These are phyloP conservation scores for Aotearoamyces nothofagi DNA, from an alignment of 2,329 filamentous ascomycete species.

Conservation along the genomic window DNA sequence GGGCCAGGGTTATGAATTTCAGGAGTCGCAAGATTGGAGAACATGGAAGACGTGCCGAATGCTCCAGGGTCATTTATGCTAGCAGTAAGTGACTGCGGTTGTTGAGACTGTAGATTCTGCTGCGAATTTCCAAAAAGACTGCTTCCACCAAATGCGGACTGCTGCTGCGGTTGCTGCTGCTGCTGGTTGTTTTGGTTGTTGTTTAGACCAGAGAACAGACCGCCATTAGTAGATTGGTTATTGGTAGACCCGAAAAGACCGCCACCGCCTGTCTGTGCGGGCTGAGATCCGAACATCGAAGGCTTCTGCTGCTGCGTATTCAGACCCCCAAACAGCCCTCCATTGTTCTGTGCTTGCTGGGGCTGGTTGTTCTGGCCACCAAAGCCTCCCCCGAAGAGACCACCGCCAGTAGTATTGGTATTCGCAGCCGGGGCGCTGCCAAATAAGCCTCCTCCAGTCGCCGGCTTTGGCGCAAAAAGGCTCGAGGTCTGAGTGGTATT, in stretches of 20 bases:
- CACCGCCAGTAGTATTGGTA: constrained; percentile 23
- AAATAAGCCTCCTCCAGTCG: constrained; percentile 25
- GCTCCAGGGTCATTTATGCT: constrained; percentile 75
- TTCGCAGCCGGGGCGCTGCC: constrained; percentile 21
- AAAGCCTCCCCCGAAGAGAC: constrained; percentile 27
- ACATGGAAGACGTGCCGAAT: constrained; percentile 79
- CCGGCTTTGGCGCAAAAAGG: constrained; percentile 23
- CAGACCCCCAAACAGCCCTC: constrained; percentile 33
- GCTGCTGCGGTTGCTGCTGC: constrained; percentile 34
- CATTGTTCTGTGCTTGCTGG: constrained; percentile 23
- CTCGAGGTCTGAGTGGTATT: constrained; percentile 3
- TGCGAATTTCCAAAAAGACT: constrained; percentile 46
- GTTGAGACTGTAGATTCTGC: constrained; percentile 32
- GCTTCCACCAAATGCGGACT: constrained; percentile 41
- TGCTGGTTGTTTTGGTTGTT: constrained; percentile 19
- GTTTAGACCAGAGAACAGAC: constrained; percentile 7
- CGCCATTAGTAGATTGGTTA: constrained; percentile 2
- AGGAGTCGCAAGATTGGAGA: constrained; percentile 52
- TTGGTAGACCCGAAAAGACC: constrained; percentile 43
- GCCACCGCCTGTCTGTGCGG: constrained; percentile 27
- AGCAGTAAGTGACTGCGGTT: constrained; percentile 53
- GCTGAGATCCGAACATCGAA: constrained; percentile 32
- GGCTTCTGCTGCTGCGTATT: constrained; percentile 38
- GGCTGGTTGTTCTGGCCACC: constrained; percentile 22
- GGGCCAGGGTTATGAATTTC: constrained; percentile 66